Base-by-base conservation (phyloP, 2,329 filamentous ascomycete species). In the Paracamarosporium sp. region DNA sequence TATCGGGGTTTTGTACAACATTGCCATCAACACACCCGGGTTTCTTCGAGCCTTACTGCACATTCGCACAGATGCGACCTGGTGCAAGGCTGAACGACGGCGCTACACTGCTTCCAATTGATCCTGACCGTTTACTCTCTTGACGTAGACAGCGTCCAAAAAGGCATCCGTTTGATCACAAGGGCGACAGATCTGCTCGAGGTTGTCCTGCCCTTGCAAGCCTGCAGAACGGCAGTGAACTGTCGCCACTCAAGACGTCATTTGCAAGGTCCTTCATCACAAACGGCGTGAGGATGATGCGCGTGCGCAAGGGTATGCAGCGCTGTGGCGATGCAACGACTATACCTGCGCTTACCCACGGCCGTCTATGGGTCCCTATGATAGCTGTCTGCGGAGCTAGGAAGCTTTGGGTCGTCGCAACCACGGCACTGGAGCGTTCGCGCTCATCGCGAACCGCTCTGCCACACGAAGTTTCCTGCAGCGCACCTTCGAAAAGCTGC, bases 241-340 rank as follows among this genome's bases (percentile, higher is more conserved):
- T 15, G 17, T 55, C 55, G 62, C 61, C 64, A 67, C 61, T 46
- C 25, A 48, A 50, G 36, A 62, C 64, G 64, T 67, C 64, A 65
- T 53, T 46, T 22, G 38, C 55, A 7, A 35, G 17, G 54, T 5
- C 50, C 40, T 24, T 20, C 22, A 33, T 24, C 43, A 15, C 13
- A 24, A 54, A 57, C 35, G 33, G 50, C 20, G 28, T 35, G 41
- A 55, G 41, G 35, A 44, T 30, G 48, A 31, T 51, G 35, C 48
- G 30, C 28, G 8, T 3, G 30, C 11, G 30, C 47, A 50, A 62
- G 56, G 57, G 48, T 58, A 51, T 41, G 45, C 45, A 35, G 45
- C 17, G 53, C 4, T 33, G 35, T 28, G 30, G 22, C 31, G 33
- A 36, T 30, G 54, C 30, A 27, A 44, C 17, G 25, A 33, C 50